Evolutionary conservation across 805 yeast species (phyloP), one percentile per base, ranked within the genome.

Genomic region (Wickerhamomyces canadensis): DNA sequence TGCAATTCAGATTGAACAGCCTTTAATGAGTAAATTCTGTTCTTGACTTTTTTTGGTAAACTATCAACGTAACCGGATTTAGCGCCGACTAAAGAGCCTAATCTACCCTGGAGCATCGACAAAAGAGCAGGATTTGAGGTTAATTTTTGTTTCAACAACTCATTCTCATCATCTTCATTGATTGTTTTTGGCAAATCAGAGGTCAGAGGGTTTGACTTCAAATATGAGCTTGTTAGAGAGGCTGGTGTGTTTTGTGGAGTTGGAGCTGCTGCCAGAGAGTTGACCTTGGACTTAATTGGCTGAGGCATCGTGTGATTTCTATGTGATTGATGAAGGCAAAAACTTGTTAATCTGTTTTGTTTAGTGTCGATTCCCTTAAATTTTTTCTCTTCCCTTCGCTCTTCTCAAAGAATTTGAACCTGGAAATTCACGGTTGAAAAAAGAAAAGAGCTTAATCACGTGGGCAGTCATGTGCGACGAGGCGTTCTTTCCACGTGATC

Each of bases 201-300:
- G 25, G 40, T 41, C 35, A 51, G 32, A 17, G 76, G 77, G 48
- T 76, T 72, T 35, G 70, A 71, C 57, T 74, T 78, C 60, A 87
- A 66, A 56, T 79, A 84, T 17, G 89, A 80, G 43, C 78, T 79
- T 29, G 86, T 72, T 26, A 82, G 84, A 25, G 91, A 79, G 4
- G 98, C 85, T 13, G 98, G 98, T 1, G 98, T 93, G 71, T 93
- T 93, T 59, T 93, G 98, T 5, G 98, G 98, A 1, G 98, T 93
- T 31, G 98, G 98, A 6, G 98, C 98, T 54, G 80, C 78, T 45
- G 91, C 83, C 48, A 85, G 76, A 58, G 85, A 86, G 57, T 82
- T 83, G 40, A 73, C 63, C 56, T 78, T 78, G 58, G 72, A 74
- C 68, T 81, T 84, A 63, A 88, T 88, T 28, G 96, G 96, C 64